Conservation (phyloP, 768 basidiomycete genomes). For the Agaricus sinodeliciosus region DNA sequence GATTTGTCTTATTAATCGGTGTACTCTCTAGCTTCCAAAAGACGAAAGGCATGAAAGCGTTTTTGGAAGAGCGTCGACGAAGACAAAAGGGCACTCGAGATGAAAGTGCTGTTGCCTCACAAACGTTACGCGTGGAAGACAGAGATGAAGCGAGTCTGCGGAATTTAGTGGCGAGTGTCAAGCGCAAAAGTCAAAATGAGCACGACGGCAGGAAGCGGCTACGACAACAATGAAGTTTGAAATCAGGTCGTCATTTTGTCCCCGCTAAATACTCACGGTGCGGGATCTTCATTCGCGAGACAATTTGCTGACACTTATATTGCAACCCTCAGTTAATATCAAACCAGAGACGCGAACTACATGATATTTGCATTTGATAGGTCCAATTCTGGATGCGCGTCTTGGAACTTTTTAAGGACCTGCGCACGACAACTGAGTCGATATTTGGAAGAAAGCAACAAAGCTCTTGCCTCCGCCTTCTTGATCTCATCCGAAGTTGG, state of each 20-base stretch:
- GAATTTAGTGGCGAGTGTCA: conserved; percentile 79
- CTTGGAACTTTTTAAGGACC: conserved; percentile 87
- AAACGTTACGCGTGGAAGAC: conserved; percentile 5
- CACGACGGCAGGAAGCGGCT: conserved; percentile 33
- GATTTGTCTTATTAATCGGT: conserved; percentile 6
- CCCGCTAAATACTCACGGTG: too few relatives aligned
- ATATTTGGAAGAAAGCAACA: not conserved
- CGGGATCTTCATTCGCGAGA: too few relatives aligned
- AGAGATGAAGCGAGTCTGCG: conserved; percentile 37
- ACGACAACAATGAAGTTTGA: conserved; percentile 21
- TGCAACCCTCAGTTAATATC: not conserved
- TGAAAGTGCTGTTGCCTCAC: conserved; percentile 12
- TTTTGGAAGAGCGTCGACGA: conserved; percentile 79
- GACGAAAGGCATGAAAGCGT: conserved; percentile 82
- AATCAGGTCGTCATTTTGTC: too few relatives aligned
- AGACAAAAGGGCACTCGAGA: conserved; percentile 27
- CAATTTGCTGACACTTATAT: too few relatives aligned
- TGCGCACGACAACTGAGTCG: conserved; percentile 19
- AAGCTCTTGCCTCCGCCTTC: conserved; percentile 65
- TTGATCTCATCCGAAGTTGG: conserved; percentile 93
- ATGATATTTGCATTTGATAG: conserved; percentile 90
- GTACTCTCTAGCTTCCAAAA: conserved; percentile 68
- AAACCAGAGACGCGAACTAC: conserved; percentile 22
- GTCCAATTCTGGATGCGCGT: conserved; percentile 87
- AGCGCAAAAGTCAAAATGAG: conserved; percentile 55